Evolutionary conservation across 768 basidiomycete species (phyloP), one percentile per base, ranked within the genome.

Genomic region (Auriscalpium vulgare): DNA sequence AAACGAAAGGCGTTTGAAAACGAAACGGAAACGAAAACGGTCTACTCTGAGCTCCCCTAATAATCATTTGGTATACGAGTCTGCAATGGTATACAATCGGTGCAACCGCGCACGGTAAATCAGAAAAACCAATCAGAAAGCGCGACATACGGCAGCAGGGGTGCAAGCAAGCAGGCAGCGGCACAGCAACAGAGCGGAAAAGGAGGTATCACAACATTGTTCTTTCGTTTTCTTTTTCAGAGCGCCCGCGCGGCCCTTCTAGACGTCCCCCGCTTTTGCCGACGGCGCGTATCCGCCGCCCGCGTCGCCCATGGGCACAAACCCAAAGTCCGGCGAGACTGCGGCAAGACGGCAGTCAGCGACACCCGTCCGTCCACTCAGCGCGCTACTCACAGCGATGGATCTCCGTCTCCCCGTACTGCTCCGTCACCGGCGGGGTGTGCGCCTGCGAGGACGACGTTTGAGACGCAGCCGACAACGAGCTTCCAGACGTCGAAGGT

Each of bases 281-380:
- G 29, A 29, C 29, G 2, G 29, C 29, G 53, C 53, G 55, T 62
- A 60, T 53, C 51, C 58, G 49, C 55, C 50, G 45, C 53, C 51
- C 66, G 88, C 85, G 68, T 88, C 87, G 70, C 83, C 87, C 85
- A 89, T 85, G 65, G 79, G 77, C 66, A 89, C 87, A 73, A 82
- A 90, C 58, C 85, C 88, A 75, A 88, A 89, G 78, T 89, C 87
- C 71, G 88, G 88, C 66, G 87, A 87, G 80, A 85, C 88, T 85
- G 72, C 58, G 67, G 79, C 73, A 78, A 75, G 77, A 76, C 40
- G 47, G 37, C 23, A 53, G 46, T 56, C 55, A 53, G 62, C 61
- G 53, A 61, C 63, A 49, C 5, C 37, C 51, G 47, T 51, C 50
- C 57, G 47, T 29, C 29, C 29, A 29, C 29, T 29, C 29, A 29